These are phyloP conservation scores for Acacia pycnantha DNA, from an alignment of 331 rosid species.

Conservation along the genomic window DNA sequence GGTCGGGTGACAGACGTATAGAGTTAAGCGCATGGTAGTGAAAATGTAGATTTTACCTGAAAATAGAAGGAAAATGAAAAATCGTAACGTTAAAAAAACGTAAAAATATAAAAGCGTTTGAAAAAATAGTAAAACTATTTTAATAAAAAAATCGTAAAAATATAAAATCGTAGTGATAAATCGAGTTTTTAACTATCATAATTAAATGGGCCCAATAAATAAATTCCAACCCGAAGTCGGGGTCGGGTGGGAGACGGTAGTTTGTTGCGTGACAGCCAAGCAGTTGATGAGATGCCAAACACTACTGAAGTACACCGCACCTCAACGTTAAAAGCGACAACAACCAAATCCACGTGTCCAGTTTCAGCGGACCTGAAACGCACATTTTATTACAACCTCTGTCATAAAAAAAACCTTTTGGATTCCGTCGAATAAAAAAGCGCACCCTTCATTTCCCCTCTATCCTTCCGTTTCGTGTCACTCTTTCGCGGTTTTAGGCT, in stretches of 20 bases:
- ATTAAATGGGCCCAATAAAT: neutral
- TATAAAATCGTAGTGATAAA: too few species aligned
- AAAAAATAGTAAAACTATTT: too few species aligned
- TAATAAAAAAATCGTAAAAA: too few species aligned
- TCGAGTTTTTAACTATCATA: too few species aligned
- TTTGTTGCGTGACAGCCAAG: neutral
- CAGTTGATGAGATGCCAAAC: neutral
- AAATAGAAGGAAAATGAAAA: too few species aligned
- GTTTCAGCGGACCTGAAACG: constrained; percentile 41
- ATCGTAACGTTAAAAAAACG: too few species aligned
- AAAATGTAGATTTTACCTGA: too few species aligned
- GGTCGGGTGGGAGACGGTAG: neutral
- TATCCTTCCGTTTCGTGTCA: constrained; percentile 37
- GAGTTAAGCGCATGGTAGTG: too few species aligned
- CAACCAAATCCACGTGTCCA: constrained; percentile 46
- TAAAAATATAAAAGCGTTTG: too few species aligned
- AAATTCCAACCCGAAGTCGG: neutral
- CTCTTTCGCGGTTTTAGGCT: constrained; percentile 40
- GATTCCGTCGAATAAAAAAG: constrained; percentile 44
- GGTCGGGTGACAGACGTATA: too few species aligned
- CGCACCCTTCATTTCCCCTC: constrained; percentile 17
- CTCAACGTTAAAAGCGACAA: too few species aligned
- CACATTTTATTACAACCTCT: constrained; percentile 24
- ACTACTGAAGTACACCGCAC: too few species aligned
- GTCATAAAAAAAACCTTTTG: constrained; percentile 11